Evolutionary conservation across 129 eudicot species (phyloP).

Genomic region (Tagetes erecta): DNA sequence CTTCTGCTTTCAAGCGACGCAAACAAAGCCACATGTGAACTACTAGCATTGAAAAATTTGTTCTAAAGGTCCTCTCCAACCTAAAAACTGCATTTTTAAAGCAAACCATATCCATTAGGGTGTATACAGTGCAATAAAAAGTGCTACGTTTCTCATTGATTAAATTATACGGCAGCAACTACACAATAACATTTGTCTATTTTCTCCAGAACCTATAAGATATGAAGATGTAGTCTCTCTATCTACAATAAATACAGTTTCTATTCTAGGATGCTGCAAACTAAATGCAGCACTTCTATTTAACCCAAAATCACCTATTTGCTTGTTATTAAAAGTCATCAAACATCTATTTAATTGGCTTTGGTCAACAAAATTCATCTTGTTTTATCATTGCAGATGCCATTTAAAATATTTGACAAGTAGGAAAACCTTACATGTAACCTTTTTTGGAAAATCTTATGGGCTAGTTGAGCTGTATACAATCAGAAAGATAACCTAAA

Average conservation of each 20-base stretch:
- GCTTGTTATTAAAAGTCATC: not conserved
- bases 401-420: not conserved
- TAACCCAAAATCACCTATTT: slow-evolving; percentile 1
- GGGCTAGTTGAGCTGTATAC: not conserved
- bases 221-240: not conserved
- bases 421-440: slow-evolving; percentile 8
- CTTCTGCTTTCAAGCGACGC: slow-evolving; percentile 84
- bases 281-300: slow-evolving; percentile 11
- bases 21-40: slow-evolving; percentile 97
- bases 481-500: slow-evolving; percentile 1
- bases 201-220: not conserved
- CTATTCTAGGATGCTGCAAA: not conserved
- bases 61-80: slow-evolving; percentile 92
- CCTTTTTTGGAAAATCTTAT: not conserved
- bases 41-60: slow-evolving; percentile 83
- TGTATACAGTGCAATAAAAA: not conserved
- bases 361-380: slow-evolving; percentile 9
- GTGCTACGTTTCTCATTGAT: slow-evolving; percentile 16
- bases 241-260: slow-evolving; percentile 8
- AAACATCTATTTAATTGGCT: not conserved
- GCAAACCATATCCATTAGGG: slow-evolving; percentile 22
- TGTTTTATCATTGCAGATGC: not conserved
- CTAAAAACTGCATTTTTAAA: slow-evolving; percentile 66
- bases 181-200: not conserved
- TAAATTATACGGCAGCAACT: not conserved